Evolutionary conservation across 768 basidiomycete genomes (phyloP), one percentile per base, ranked within the genome.

Genomic region (Tricholoma flavovirens): DNA sequence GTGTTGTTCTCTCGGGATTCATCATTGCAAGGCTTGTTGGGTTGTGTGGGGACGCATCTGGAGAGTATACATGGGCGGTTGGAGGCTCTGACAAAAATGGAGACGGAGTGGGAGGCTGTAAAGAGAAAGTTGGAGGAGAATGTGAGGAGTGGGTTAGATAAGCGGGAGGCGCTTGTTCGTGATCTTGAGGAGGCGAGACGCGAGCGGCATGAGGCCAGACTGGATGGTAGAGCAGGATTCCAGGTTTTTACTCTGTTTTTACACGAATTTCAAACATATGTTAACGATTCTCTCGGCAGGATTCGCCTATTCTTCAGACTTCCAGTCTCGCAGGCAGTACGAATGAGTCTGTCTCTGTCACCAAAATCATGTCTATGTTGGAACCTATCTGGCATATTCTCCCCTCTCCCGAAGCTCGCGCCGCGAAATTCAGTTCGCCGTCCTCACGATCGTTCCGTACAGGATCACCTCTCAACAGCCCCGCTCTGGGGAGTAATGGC

Each of bases 371-470:
- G 35, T 75, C 83, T 5, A 68, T 86, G 19, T 79, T 96, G 29
- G 79, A 79, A 51, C 83, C 89, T 9, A 63, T 96, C 21, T 98
- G 93, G 93, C 71, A 78, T 4, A 76, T 87, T 38, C 80, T 98
- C 0, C 94, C 94, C 10, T 89, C 92, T 2, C 84, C 90, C 9
- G 90, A 94, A 70, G 81, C 86, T 11, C 88, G 95, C 26, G 86
- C 83, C 1, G 72, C 83, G 50, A 88, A 83, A 63, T 80, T 88
- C 60, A 72, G 69, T 40, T 64, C 67, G 2, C 26, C 46, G 7
- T 53, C 51, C 55, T 75, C 70, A 49, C 77, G 78, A 54, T 71
- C 71, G 51, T 80, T 78, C 71, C 82, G 78, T 57, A 72, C 75
- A 35, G 79, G 74, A 42, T 77, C 79, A 1, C 78, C 79, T 0